A percentile compares a stretch with the other conserved stretches of the same genome.
phyloP scores from a whole-genome alignment of 192 early-diverging fungal genomes.

The Pilaira anomala region DNA sequence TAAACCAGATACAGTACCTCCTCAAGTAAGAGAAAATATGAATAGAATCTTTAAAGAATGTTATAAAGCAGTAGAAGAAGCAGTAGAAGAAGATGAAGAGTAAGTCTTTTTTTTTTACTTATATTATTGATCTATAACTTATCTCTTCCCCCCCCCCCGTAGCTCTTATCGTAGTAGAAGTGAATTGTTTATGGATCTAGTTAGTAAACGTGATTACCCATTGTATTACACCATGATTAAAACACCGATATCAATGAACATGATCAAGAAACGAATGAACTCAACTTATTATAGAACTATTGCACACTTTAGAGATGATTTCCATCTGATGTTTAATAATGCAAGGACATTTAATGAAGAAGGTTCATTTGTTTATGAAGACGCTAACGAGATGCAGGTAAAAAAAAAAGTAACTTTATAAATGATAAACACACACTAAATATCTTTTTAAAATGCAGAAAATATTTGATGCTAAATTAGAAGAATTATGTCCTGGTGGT shows the following conservation, averaged over 20 bases:
- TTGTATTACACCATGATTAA: constrained; percentile 89
- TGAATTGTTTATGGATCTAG: constrained; percentile 78
- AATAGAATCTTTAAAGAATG: constrained; percentile 52
- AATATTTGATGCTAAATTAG: constrained; percentile 15
- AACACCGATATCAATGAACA: constrained; percentile 85
- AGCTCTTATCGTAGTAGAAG: constrained; percentile 54
- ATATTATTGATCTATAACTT: too few relatives aligned
- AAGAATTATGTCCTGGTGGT: constrained; percentile 3
- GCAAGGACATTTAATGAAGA: constrained; percentile 90
- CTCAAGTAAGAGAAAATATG: constrained; percentile 52
- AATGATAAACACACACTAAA: constrained; percentile 1
- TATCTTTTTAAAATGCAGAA: neutral
- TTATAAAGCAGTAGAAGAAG: constrained; percentile 63
- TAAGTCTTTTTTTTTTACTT: neutral
- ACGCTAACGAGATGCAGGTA: constrained; percentile 69
- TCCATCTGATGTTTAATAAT: constrained; percentile 89
- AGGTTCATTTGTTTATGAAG: constrained; percentile 81
- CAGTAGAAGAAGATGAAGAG: constrained; percentile 47
- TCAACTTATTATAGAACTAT: constrained; percentile 64
- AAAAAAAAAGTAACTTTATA: neutral
- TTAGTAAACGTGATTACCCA: constrained; percentile 70
- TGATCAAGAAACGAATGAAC: constrained; percentile 76
- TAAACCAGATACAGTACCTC: constrained; percentile 47
- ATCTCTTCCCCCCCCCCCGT: too few relatives aligned
- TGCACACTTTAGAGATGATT: constrained; percentile 74